Evolutionary conservation across 179 eudicot genomes (phyloP).

Genomic region (Drosera spatulata): DNA sequence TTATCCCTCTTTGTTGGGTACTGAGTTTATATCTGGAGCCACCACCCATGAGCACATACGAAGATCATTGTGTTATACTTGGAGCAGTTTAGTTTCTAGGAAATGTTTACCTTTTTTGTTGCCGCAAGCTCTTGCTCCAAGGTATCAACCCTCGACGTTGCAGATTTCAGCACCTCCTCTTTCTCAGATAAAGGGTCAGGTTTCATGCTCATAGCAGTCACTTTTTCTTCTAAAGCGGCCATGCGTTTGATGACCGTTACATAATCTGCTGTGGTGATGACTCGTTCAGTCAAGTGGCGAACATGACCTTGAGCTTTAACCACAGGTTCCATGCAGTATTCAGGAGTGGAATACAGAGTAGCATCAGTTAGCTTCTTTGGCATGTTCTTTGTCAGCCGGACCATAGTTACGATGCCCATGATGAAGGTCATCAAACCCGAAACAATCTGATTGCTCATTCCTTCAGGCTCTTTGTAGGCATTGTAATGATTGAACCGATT

Average conservation of each 20-base stretch:
- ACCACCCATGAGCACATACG: neutral
- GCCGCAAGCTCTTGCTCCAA: constrained; percentile 67
- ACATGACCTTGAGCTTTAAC: constrained; percentile 13
- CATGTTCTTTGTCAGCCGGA: constrained; percentile 70
- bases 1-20: too few species aligned
- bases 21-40: neutral
- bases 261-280: constrained; percentile 43
- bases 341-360: constrained; percentile 40
- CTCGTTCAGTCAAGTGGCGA: constrained; percentile 22
- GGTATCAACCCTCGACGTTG: constrained; percentile 48
- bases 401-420: constrained; percentile 83
- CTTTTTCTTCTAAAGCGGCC: constrained; percentile 67
- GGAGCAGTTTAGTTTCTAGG: neutral
- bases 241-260: constrained; percentile 55
- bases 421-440: constrained; percentile 68
- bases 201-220: constrained; percentile 31
- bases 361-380: constrained; percentile 78
- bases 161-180: constrained; percentile 66
- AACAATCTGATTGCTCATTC: constrained; percentile 45
- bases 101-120: constrained; percentile 52
- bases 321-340: constrained; percentile 22
- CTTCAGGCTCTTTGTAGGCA: constrained; percentile 33
- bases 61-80: neutral
- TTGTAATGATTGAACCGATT: constrained; percentile 22
- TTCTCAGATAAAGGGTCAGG: constrained; percentile 59